Evolutionary conservation across 345 rosid species (phyloP).

Genomic region (Eucalyptus brandiana): DNA sequence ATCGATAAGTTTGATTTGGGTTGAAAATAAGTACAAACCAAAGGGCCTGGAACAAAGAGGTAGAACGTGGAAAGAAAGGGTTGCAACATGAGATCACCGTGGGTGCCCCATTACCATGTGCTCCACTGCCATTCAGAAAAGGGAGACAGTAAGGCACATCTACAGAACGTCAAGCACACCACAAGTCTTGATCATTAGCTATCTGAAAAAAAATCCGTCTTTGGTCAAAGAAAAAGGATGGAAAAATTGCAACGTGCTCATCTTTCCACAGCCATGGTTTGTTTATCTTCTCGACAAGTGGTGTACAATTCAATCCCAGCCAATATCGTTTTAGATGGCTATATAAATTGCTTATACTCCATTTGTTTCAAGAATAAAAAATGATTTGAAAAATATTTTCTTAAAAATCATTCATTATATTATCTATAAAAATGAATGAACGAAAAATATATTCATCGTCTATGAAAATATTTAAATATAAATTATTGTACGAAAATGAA

Average conservation of each 20-base stretch:
- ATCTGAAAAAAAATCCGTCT: not conserved
- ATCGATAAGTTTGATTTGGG: not conserved
- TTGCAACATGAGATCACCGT: too few species aligned
- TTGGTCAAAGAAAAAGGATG: not conserved
- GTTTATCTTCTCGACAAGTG: not conserved
- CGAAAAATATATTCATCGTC: rapidly evolving
- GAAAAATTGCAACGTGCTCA: not conserved
- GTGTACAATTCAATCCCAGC: not conserved
- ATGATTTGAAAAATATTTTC: too few species aligned
- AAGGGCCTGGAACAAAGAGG: not conserved
- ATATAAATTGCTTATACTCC: not conserved
- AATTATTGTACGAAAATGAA: too few species aligned
- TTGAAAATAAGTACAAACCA: not conserved
- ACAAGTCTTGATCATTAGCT: not conserved
- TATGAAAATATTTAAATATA: too few species aligned
- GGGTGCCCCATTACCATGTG: not conserved
- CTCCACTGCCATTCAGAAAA: not conserved
- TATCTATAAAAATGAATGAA: rapidly evolving
- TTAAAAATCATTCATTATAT: too few species aligned
- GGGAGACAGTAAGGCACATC: not conserved
- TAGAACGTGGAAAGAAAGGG: not conserved
- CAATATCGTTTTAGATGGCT: not conserved
- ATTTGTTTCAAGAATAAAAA: too few species aligned
- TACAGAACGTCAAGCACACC: not conserved
- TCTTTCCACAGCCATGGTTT: not conserved